Base-by-base conservation (phyloP, 2,329 filamentous ascomycete genomes). In the Fusarium bulbicola region DNA sequence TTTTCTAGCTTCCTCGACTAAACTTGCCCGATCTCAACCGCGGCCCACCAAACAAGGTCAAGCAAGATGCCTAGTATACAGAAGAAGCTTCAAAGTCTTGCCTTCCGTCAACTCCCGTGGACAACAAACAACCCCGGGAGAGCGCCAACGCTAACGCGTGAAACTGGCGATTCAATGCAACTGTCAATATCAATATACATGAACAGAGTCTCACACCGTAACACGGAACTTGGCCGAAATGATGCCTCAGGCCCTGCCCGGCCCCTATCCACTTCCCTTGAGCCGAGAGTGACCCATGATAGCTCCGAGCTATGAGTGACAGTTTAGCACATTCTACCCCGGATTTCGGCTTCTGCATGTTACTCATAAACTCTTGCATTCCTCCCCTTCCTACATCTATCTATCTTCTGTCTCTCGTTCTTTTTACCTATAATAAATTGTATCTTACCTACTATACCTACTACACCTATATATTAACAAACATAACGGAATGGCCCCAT, bases 221-320 rank as follows among this genome's bases (percentile, higher is more conserved):
- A 21, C 46, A 70, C 66, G 68, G 68, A 70, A 70, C 60, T 70
- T 70, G 70, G 28, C 70, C 70, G 70, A 73, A 68, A 52, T 49
- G 46, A 36, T 73, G 70, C 70, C 70, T 73, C 46, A 65, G 70
- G 70, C 69, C 16, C 40, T 28, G 2, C 58, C 54, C 59, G 32
- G 45, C 40, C 14, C 30, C 42, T 58, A 62, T 43, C 63, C 63
- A 66, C 63, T 45, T 73, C 70, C 70, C 60, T 73, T 73, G 39
- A 69, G 43, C 70, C 70, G 70, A 73, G 59, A 62, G 52, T 65
- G 50, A 69, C 59, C 52, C 46, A 63, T 63, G 30, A 30, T 59
- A 54, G 58, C 58, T 63, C 56, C 45, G 34, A 68, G 50, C 64
- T 73, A 72, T 73, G 70, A 73, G 71, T 72, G 74, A 67, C 62